These are phyloP conservation scores for Colletotrichum tabaci DNA, from an alignment of 2,329 filamentous ascomycete genomes.

Conservation along the genomic window DNA sequence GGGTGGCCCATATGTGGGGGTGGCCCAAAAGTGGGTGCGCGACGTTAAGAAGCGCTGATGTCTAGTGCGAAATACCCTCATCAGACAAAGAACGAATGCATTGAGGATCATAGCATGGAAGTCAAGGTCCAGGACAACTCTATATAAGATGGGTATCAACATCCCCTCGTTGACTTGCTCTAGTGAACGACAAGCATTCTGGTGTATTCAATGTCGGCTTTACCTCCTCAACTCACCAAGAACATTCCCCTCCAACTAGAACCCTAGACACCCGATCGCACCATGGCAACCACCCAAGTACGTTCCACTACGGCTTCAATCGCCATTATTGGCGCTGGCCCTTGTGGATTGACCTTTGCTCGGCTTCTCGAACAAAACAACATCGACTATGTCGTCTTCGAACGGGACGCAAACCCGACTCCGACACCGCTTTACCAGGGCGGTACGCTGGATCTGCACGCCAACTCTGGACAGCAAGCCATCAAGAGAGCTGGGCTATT, in stretches of 20 bases:
- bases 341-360: slow-evolving; percentile 63
- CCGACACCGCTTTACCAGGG: slow-evolving; percentile 46
- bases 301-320: slow-evolving; percentile 46
- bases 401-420: slow-evolving; percentile 45
- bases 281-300: background rate
- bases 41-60: background rate
- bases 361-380: slow-evolving; percentile 59
- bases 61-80: no score
- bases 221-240: no score
- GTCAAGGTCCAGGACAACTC: no score
- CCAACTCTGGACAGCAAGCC: slow-evolving; percentile 59
- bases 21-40: no score
- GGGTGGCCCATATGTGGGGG: no score
- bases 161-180: no score
- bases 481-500: slow-evolving; percentile 61
- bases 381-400: slow-evolving; percentile 54
- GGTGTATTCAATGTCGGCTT: no score
- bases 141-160: no score
- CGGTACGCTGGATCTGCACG: slow-evolving; percentile 66
- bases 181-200: no score
- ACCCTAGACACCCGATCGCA: background rate
- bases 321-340: slow-evolving; percentile 63
- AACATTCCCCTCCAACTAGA: no score
- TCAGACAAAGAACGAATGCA: no score
- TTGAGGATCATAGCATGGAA: no score